Evolutionary conservation across 2,329 filamentous ascomycete genomes (phyloP), one percentile per base, ranked within the genome.

Genomic region (Rutstroemia sydowiana): DNA sequence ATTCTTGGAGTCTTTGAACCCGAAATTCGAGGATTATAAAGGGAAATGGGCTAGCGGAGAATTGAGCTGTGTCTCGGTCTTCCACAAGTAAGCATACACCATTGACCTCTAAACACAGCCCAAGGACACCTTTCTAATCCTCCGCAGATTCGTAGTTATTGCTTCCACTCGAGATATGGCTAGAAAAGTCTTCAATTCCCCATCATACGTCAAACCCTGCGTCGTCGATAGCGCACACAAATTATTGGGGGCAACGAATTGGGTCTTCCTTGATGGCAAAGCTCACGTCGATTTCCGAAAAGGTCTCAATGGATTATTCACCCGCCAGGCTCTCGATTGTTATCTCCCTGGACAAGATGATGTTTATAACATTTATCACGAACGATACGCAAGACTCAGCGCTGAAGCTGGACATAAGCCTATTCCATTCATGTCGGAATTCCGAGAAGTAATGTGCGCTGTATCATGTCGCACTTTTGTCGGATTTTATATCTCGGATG

Each of bases 391-490:
- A 55, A 69, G 85, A 55, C 77, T 90, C 59, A 93, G 88, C 59
- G 79, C 84, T 68, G 75, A 87, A 43, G 80, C 82, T 61, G 75
- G 78, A 52, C 83, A 83, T 70, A 81, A 89, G 73, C 87, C 89
- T 2, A 73, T 87, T 30, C 85, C 89, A 20, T 97, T 90, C 77
- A 96, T 97, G 88, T 74, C 84, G 57, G 78, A 88, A 63, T 95
- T 97, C 76, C 89, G 93, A 61, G 90, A 97, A 71, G 75, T 96
- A 64, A 95, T 95, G 82, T 95, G 88, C 65, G 92, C 92, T 56
- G 83, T 97, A 40, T 95, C 91, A 40, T 93, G 90, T 76, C 87
- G 92, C 57, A 95, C 91, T n/a, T 97, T 97, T 68, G 89, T 95
- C 57, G 93, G 93, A 39, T 84, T 95, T 74, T 97, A 97, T 74